Percentiles rank a stretch among this genome's conserved stretches.
Evolutionary conservation across 257 asterid species (phyloP).

Genomic region (Linaria vulgaris): DNA sequence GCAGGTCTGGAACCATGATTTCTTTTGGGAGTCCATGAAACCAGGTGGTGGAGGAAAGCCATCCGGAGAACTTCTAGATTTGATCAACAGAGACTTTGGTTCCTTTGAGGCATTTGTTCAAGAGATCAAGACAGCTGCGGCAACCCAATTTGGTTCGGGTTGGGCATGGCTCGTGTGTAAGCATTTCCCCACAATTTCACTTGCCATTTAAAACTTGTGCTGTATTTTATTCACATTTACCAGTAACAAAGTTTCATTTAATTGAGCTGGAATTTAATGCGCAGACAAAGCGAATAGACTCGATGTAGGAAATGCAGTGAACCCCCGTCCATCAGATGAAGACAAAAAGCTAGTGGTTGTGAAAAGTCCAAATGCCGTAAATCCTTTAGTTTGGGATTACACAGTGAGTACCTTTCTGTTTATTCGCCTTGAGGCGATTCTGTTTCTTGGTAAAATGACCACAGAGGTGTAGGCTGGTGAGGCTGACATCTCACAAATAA

Average conservation of each 20-base stretch:
- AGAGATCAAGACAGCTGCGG: conserved; percentile 85
- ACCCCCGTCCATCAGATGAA: conserved; percentile 75
- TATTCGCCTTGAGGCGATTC: background rate
- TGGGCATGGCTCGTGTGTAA: conserved; percentile 99
- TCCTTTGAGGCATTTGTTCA: conserved; percentile 72
- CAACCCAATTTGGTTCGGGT: conserved; percentile 93
- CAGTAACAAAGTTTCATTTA: no score
- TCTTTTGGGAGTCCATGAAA: conserved; percentile 95
- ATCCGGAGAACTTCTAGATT: conserved; percentile 63
- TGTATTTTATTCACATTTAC: no score
- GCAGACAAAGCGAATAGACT: conserved; percentile 87
- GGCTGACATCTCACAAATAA: background rate
- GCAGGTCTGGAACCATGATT: conserved; percentile 94
- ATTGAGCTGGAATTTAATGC: background rate
- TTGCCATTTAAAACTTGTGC: no score
- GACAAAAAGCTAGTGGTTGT: conserved; percentile 86
- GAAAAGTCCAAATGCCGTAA: conserved; percentile 93
- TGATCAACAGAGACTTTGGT: conserved; percentile 88
- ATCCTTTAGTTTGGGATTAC: conserved; percentile 95
- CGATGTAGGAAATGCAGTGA: conserved; percentile 71
- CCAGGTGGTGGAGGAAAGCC: conserved; percentile 97
- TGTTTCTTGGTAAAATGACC: background rate
- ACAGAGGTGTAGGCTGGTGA: no score
- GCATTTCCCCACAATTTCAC: conserved; percentile 21
- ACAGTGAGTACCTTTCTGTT: conserved; percentile 48